Evolutionary conservation across 2,329 filamentous ascomycete genomes (phyloP), one percentile per base, ranked within the genome.

Genomic region (Colletotrichum viniferum): DNA sequence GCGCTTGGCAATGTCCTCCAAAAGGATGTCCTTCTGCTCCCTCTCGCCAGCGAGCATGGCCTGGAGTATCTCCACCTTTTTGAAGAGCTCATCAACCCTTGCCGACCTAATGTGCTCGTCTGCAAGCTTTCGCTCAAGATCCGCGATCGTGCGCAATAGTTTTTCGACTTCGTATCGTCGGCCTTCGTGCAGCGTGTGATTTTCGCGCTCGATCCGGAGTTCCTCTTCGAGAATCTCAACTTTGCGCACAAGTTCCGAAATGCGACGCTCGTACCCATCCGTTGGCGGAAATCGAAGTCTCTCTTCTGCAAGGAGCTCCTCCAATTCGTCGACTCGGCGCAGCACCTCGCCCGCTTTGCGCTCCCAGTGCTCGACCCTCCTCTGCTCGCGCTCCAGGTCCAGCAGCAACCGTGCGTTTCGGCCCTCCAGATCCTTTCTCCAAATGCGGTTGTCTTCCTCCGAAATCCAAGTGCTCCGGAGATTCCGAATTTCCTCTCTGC

Each of bases 331-430:
- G 14, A 76, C 48, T 12, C 64, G 61, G 3, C 70, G 63, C 28
- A 61, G 69, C 9, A 76, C 38, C 18, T 76, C 73, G 26, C 61
- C 48, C 16, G 73, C 73, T 36, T 95, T 95, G 55, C 97, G 92
- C 96, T 98, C 98, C 97, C 97, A 99, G 83, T 99, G 97, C 83
- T 98, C 97, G 78, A 98, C 96, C 16, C 95, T 92, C 82, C 97
- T 98, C 78, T 96, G 94, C 83, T 98, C 96, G 78, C 95, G 96
- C 81, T 98, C 97, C 9, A 99, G 90, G 80, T 99, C 97, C 34
- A 97, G 90, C 0, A 73, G 30, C 10, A 76, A 34, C 32, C 70
- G 64, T 52, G 63, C 56, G 36, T 73, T 68, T 16, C 73, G 70
- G 34, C 64, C 73, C 32, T 76, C 73, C 7, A 73, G 60, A 7